These are phyloP conservation scores for Ustilago hordei DNA, from an alignment of 1,284 basidiomycete genomes.

Conservation along the genomic window DNA sequence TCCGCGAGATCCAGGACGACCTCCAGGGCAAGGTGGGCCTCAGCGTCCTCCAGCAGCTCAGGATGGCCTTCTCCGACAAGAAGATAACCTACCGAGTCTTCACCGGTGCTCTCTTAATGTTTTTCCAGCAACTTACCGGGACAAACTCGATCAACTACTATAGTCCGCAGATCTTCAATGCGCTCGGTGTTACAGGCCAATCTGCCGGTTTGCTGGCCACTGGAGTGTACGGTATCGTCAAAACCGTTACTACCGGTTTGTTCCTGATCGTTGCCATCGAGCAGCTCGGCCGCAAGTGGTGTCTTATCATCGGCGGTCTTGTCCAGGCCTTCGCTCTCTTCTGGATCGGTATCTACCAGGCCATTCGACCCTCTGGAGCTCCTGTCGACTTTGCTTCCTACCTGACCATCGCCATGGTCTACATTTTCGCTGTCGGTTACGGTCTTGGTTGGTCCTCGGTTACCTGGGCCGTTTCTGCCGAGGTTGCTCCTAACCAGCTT, in stretches of 20 bases:
- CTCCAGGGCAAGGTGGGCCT: constrained; percentile 61
- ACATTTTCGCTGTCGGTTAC: constrained; percentile 45
- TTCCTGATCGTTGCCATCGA: constrained; percentile 51
- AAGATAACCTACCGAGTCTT: constrained; percentile 68
- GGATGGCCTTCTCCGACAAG: constrained; percentile 70
- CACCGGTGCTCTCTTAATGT: constrained; percentile 56
- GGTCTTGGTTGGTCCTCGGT: constrained; percentile 49
- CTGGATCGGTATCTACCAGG: constrained; percentile 51
- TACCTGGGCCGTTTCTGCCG: constrained; percentile 59
- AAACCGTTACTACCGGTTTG: constrained; percentile 42
- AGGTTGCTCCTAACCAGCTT: constrained; percentile 67
- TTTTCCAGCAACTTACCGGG: constrained; percentile 53
- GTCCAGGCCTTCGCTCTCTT: constrained; percentile 43
- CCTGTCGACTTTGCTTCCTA: constrained; percentile 44
- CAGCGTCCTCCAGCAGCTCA: constrained; percentile 66
- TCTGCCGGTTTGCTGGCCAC: constrained; percentile 51
- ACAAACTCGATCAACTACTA: constrained; percentile 55
- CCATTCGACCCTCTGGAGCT: constrained; percentile 33
- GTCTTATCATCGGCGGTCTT: constrained; percentile 50
- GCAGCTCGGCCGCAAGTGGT: constrained; percentile 52
- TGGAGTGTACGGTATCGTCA: constrained; percentile 52
- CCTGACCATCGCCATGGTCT: constrained; percentile 48
- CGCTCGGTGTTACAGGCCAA: constrained; percentile 58
- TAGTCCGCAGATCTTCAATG: constrained; percentile 57
- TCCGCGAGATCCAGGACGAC: constrained; percentile 46